A percentile compares a stretch with the other conserved stretches of the same genome.
phyloP scores from a whole-genome alignment of 2,329 filamentous ascomycete species.

The Fusarium equiseti region DNA sequence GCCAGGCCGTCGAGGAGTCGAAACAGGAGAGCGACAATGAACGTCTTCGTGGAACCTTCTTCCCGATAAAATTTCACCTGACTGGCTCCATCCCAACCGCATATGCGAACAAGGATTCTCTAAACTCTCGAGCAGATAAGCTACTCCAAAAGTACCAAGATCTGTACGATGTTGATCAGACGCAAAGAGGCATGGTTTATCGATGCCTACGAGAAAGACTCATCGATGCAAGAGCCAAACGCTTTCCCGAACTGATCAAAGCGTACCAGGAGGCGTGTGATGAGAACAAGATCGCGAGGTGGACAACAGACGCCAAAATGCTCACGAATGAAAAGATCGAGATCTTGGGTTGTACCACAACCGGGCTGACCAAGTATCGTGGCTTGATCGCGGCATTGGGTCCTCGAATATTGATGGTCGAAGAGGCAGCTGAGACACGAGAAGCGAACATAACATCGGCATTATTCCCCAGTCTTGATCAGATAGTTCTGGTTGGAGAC shows the following conservation, averaged over 20 bases:
- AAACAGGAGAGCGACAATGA: constrained; percentile 48
- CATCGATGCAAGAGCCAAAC: constrained; percentile 59
- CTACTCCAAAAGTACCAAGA: constrained; percentile 54
- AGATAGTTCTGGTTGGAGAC: constrained; percentile 75
- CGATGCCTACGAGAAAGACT: constrained; percentile 69
- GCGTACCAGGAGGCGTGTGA: constrained; percentile 63
- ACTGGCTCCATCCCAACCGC: constrained; percentile 29
- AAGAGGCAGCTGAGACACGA: constrained; percentile 83
- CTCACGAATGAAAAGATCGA: constrained; percentile 56
- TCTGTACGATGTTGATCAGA: constrained; percentile 69
- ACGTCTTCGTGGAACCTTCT: constrained; percentile 68
- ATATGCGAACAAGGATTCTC: constrained; percentile 15
- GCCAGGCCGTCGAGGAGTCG: not conserved
- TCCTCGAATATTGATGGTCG: constrained; percentile 78
- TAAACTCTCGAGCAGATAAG: constrained; percentile 30
- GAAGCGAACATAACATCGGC: constrained; percentile 70
- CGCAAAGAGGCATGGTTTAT: constrained; percentile 74
- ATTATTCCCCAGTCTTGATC: constrained; percentile 63
- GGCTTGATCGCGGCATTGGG: constrained; percentile 73
- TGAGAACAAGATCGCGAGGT: constrained; percentile 67
- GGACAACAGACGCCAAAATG: constrained; percentile 66
- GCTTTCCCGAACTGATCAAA: constrained; percentile 63
- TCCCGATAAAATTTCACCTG: constrained; percentile 42
- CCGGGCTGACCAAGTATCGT: constrained; percentile 84
- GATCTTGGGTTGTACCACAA: constrained; percentile 78